Evolutionary conservation across 2,329 filamentous ascomycete genomes (phyloP).

Genomic region (Neodidymelliopsis sp.): DNA sequence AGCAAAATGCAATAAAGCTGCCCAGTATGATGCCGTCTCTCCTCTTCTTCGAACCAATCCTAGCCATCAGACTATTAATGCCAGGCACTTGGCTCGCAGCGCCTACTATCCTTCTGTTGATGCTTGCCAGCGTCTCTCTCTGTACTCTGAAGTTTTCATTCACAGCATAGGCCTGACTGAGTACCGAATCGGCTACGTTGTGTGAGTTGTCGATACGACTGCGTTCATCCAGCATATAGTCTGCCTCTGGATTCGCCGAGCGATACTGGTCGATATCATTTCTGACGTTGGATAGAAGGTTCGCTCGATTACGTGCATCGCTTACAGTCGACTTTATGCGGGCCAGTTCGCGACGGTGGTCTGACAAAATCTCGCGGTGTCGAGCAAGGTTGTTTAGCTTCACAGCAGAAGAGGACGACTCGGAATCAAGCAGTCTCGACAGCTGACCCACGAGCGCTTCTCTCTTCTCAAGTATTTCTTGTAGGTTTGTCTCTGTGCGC

Average conservation of each 20-base stretch:
- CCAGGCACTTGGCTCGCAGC: slow-evolving; percentile 92
- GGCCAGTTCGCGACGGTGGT: slow-evolving; percentile 83
- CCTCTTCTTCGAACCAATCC: slow-evolving; percentile 93
- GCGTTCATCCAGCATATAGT: slow-evolving; percentile 96
- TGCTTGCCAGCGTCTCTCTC: slow-evolving; percentile 84
- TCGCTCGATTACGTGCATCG: slow-evolving; percentile 83
- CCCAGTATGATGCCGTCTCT: slow-evolving; percentile 95
- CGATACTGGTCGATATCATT: slow-evolving; percentile 92
- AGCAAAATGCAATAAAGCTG: slow-evolving; percentile 89
- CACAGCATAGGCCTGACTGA: slow-evolving; percentile 95
- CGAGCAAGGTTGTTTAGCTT: slow-evolving; percentile 96
- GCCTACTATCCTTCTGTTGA: slow-evolving; percentile 87
- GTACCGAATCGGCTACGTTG: slow-evolving; percentile 84
- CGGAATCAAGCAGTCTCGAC: slow-evolving; percentile 87
- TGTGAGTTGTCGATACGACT: slow-evolving; percentile 86
- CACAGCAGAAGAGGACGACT: slow-evolving; percentile 89
- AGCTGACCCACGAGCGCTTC: slow-evolving; percentile 84
- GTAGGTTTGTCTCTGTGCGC: slow-evolving; percentile 78
- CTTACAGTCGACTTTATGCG: slow-evolving; percentile 77
- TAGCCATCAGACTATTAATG: slow-evolving; percentile 87
- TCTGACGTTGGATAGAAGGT: slow-evolving; percentile 88
- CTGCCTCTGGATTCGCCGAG: slow-evolving; percentile 84
- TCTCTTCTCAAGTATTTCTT: slow-evolving; percentile 87
- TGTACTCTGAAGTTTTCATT: slow-evolving; percentile 90
- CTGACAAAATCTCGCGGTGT: slow-evolving; percentile 85